phyloP scores from a whole-genome alignment of 1,284 basidiomycete genomes.

The Ustilago sp. region DNA sequence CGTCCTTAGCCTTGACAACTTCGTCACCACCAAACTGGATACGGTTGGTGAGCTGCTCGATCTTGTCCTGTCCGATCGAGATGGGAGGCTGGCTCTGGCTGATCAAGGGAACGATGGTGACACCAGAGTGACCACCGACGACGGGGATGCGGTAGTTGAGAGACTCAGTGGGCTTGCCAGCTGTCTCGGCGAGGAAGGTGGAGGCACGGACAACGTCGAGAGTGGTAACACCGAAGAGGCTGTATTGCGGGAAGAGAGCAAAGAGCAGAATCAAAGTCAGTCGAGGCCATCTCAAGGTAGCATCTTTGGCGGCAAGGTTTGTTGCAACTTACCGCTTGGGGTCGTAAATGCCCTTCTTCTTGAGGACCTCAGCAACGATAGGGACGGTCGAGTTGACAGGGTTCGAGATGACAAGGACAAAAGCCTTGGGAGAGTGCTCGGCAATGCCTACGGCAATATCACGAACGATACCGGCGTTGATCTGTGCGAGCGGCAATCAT shows the following conservation, averaged over 20 bases:
- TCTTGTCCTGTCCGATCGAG: slow-evolving; percentile 69
- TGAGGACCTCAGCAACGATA: slow-evolving; percentile 81
- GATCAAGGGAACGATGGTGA: slow-evolving; percentile 94
- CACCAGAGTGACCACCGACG: slow-evolving; percentile 94
- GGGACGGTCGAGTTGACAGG: slow-evolving; percentile 96
- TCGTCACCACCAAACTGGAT: slow-evolving; percentile 95
- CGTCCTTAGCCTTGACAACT: slow-evolving; percentile 88
- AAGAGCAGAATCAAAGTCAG: too few species aligned
- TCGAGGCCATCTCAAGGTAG: too few species aligned
- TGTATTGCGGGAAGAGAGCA: too few species aligned
- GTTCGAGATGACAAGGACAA: slow-evolving; percentile 96
- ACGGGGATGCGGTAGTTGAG: slow-evolving; percentile 78
- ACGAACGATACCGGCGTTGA: slow-evolving; percentile 96
- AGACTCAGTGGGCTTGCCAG: slow-evolving; percentile 76
- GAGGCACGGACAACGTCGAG: slow-evolving; percentile 97
- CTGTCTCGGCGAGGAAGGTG: slow-evolving; percentile 88
- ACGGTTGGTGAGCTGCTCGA: slow-evolving; percentile 80
- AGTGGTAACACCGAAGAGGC: slow-evolving; percentile 94
- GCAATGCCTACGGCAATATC: slow-evolving; percentile 92
- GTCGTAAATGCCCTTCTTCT: slow-evolving; percentile 80
- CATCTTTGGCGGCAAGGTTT: slow-evolving; percentile 27
- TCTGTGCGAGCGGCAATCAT: slow-evolving; percentile 72
- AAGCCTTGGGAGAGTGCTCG: slow-evolving; percentile 86
- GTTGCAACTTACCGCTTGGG: slow-evolving; percentile 73
- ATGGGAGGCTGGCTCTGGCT: slow-evolving; percentile 76